Evolutionary conservation across 192 early-diverging fungal species (phyloP).

Genomic region (Gorgonomyces haynaldii): DNA sequence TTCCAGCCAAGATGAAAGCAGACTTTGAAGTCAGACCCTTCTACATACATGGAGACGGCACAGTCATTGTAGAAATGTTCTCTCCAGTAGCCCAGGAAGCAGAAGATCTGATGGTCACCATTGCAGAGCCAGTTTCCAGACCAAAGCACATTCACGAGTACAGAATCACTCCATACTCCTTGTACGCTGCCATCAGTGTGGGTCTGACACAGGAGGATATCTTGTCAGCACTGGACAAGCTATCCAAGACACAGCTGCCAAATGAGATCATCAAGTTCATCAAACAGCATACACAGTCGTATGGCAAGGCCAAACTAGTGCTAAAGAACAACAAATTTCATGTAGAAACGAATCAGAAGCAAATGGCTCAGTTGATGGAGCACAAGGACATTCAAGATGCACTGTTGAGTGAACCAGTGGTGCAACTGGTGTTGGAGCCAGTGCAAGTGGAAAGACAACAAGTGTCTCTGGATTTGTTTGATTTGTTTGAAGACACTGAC

Average conservation of each 20-base stretch:
- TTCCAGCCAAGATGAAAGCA: conserved; percentile 64
- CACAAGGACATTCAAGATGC: conserved; percentile 60
- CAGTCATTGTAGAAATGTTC: conserved; percentile 92
- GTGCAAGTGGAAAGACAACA: background rate
- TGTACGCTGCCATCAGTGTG: conserved; percentile 95
- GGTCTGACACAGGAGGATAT: conserved; percentile 87
- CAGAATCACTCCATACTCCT: conserved; percentile 74
- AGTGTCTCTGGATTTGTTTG: background rate
- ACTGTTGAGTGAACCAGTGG: too few species aligned
- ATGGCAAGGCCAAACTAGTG: conserved; percentile 94
- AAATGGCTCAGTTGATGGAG: conserved; percentile 68
- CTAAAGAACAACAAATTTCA: conserved; percentile 89
- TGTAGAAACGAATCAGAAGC: conserved; percentile 80
- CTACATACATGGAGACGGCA: conserved; percentile 73
- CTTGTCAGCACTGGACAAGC: conserved; percentile 74
- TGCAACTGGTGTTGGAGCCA: too few species aligned
- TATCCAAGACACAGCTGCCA: conserved; percentile 77
- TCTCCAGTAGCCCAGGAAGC: conserved; percentile 93
- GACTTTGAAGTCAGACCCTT: conserved; percentile 85
- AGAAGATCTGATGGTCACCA: conserved; percentile 80
- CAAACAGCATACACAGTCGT: conserved; percentile 67
- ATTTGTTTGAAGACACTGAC: background rate
- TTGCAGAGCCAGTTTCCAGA: conserved; percentile 79
- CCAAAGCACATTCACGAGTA: conserved; percentile 34
- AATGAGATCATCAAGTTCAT: conserved; percentile 64